Conservation (phyloP, 805 yeast species). For the Candida anglica region DNA sequence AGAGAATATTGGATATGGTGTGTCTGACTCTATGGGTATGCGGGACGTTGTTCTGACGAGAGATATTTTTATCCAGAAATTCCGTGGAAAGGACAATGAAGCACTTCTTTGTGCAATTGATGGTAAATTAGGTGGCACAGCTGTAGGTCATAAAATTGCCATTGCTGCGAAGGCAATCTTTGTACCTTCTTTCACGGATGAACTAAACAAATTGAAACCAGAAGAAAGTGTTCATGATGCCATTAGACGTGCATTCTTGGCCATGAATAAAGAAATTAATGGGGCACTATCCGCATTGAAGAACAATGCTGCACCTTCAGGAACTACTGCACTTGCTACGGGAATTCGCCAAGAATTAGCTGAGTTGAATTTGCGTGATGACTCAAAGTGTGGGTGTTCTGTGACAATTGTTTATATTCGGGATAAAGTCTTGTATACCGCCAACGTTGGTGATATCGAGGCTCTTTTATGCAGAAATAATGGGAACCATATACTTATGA, state of each 20-base stretch:
- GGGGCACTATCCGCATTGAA: slow-evolving; percentile 46
- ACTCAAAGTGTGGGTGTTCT: slow-evolving; percentile 77
- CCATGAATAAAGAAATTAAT: slow-evolving; percentile 78
- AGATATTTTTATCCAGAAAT: slow-evolving; percentile 83
- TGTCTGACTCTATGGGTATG: slow-evolving; percentile 80
- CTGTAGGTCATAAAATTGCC: slow-evolving; percentile 51
- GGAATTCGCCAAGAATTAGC: slow-evolving; percentile 23
- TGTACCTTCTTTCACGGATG: slow-evolving; percentile 63
- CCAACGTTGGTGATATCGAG: slow-evolving; percentile 89
- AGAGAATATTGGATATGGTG: slow-evolving; percentile 79
- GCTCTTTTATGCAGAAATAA: slow-evolving; percentile 74
- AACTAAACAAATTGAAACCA: slow-evolving; percentile 44
- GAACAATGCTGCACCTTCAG: slow-evolving; percentile 29
- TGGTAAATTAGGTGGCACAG: slow-evolving; percentile 62
- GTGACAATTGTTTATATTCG: slow-evolving; percentile 77
- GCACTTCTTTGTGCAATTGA: slow-evolving; percentile 79
- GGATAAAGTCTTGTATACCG: slow-evolving; percentile 67
- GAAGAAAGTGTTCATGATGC: slow-evolving; percentile 66
- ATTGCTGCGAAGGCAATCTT: slow-evolving; percentile 69
- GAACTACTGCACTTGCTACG: neutral
- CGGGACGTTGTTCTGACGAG: slow-evolving; percentile 63
- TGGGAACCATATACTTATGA: slow-evolving; percentile 73
- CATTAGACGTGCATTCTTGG: slow-evolving; percentile 73
- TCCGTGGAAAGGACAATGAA: slow-evolving; percentile 82
- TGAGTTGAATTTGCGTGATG: slow-evolving; percentile 57